phyloP scores from a whole-genome alignment of 2,329 filamentous ascomycete species.

The Beauveria sp. region DNA sequence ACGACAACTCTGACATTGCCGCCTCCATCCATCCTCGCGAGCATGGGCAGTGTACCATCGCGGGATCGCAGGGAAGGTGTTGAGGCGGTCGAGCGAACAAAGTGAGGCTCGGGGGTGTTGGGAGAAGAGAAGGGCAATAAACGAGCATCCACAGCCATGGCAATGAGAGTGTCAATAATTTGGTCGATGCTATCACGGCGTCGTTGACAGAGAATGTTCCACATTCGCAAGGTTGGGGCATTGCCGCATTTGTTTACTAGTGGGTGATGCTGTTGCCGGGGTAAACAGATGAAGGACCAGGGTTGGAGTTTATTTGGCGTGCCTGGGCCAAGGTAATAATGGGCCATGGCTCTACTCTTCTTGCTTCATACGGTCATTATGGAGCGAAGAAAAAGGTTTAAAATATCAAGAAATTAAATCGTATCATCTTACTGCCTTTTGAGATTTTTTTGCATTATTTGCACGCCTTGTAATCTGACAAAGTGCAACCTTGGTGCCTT shows the following conservation, averaged over 20 bases:
- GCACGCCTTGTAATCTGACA: too few relatives aligned
- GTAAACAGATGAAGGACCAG: slow-evolving; percentile 17
- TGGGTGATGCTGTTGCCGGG: slow-evolving; percentile 23
- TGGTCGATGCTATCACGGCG: slow-evolving; percentile 31
- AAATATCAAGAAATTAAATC: too few relatives aligned
- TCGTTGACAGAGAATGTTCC: slow-evolving; percentile 32
- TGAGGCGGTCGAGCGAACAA: slow-evolving; percentile 60
- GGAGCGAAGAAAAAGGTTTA: too few relatives aligned
- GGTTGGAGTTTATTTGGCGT: neutral
- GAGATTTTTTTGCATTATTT: too few relatives aligned
- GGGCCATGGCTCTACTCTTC: too few relatives aligned
- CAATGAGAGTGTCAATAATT: slow-evolving; percentile 31
- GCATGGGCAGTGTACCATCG: slow-evolving; percentile 55
- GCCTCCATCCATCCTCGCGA: slow-evolving; percentile 51
- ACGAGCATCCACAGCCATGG: slow-evolving; percentile 35
- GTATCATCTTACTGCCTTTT: too few relatives aligned
- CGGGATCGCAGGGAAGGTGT: slow-evolving; percentile 70
- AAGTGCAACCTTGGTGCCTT: too few relatives aligned
- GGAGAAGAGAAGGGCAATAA: slow-evolving; percentile 37
- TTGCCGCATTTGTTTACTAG: slow-evolving; percentile 26
- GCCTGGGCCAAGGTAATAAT: too few relatives aligned
- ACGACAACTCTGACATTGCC: slow-evolving; percentile 81
- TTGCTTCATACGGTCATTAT: too few relatives aligned
- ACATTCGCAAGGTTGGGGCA: slow-evolving; percentile 22
- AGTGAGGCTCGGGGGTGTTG: slow-evolving; percentile 20